A percentile compares a stretch with the other conserved stretches of the same genome.
Evolutionary conservation across 805 yeast species (phyloP).

Genomic region (Yarrowia hollandica): DNA sequence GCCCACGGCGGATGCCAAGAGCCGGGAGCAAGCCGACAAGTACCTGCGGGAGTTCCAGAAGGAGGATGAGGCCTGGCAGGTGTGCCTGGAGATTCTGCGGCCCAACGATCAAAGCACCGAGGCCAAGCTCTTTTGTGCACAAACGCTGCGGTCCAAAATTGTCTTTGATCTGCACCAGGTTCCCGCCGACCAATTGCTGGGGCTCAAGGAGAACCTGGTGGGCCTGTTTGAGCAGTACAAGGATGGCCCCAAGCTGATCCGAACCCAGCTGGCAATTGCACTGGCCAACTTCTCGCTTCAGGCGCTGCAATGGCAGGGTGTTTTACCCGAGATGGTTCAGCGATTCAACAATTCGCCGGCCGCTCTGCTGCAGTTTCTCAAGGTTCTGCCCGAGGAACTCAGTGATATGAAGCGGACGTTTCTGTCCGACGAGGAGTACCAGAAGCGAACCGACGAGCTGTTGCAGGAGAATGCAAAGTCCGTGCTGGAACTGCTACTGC

Average conservation of each 20-base stretch:
- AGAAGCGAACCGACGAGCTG: conserved; percentile 59
- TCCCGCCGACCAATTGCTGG: conserved; percentile 55
- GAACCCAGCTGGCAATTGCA: conserved; percentile 80
- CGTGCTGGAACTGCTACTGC: conserved; percentile 63
- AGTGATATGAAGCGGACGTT: conserved; percentile 74
- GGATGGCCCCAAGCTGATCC: conserved; percentile 54
- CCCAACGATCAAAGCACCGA: conserved; percentile 48
- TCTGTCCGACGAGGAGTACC: conserved; percentile 78
- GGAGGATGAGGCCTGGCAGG: conserved; percentile 65
- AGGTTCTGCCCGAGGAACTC: conserved; percentile 89
- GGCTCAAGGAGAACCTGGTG: conserved; percentile 69
- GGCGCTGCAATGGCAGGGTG: conserved; percentile 66
- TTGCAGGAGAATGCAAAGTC: conserved; percentile 65
- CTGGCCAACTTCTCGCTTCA: conserved; percentile 82
- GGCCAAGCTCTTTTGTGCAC: conserved; percentile 81
- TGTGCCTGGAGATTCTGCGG: conserved; percentile 57
- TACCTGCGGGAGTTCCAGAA: conserved; percentile 82
- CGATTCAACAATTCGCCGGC: conserved; percentile 47
- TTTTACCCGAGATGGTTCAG: conserved; percentile 65
- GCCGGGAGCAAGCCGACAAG: conserved; percentile 50
- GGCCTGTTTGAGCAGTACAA: conserved; percentile 50
- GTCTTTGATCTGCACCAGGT: conserved; percentile 83
- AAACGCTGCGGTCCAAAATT: conserved; percentile 76
- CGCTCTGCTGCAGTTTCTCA: conserved; percentile 72
- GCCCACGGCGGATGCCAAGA: conserved; percentile 41